Conservation (phyloP, 306 rosid genomes). For the Ziziphus jujuba region DNA sequence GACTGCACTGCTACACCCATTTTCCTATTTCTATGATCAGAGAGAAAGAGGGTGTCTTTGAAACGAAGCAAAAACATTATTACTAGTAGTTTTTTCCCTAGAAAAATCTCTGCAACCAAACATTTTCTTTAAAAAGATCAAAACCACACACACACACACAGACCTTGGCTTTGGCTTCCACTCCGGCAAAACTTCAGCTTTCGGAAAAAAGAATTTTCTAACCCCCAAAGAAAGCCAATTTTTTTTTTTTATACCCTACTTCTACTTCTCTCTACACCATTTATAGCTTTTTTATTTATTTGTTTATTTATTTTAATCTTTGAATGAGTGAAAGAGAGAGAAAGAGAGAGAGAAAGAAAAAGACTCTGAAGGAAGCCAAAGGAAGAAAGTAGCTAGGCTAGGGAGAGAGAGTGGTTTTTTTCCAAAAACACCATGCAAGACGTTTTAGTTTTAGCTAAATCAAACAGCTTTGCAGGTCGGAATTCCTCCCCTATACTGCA, state of each 20-base stretch:
- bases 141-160: conserved; percentile 4
- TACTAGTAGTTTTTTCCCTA: no score
- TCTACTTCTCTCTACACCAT: conserved; percentile 38
- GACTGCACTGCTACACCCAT: background rate
- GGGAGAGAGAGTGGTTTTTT: conserved; percentile 25
- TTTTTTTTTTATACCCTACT: conserved; percentile 20
- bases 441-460: conserved; percentile 42
- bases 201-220: conserved; percentile 51
- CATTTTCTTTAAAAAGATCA: conserved; percentile 19
- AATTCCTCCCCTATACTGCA: conserved; percentile 49
- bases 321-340: conserved; percentile 18
- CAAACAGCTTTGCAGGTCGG: conserved; percentile 52
- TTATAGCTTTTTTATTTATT: conserved; percentile 59
- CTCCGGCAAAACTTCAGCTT: conserved; percentile 59
- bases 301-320: conserved; percentile 44
- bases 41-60: no score
- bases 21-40: no score
- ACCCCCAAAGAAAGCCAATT: conserved; percentile 60
- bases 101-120: conserved; percentile 11
- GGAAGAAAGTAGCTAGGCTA: conserved; percentile 12
- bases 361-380: background rate
- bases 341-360: conserved; percentile 28
- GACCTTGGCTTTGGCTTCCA: conserved; percentile 43
- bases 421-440: conserved; percentile 40
- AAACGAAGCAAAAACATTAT: no score